Conservation (phyloP, 1,284 basidiomycete species). For the Veloboletus limbatus region DNA sequence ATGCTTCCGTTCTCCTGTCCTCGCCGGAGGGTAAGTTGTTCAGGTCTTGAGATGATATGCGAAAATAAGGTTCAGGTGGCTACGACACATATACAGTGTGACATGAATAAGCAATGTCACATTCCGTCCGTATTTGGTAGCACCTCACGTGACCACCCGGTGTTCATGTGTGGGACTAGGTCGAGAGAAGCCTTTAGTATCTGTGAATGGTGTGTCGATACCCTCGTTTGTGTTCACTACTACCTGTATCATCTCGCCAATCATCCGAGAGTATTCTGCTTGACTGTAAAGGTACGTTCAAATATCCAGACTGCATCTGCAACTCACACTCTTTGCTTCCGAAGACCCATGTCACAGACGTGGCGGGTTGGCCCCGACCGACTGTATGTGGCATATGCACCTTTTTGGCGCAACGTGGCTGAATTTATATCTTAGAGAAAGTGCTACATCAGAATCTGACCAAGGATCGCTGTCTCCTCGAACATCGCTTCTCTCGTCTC, state of each 20-base stretch:
- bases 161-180: conserved; percentile 16
- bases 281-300: conserved; percentile 9
- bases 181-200: conserved; percentile 8
- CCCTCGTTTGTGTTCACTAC: conserved; percentile 1
- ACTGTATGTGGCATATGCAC: conserved; percentile 18
- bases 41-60: conserved; percentile 21
- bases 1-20: conserved; percentile 29
- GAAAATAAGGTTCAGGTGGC: conserved; percentile 36
- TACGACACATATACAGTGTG: conserved; percentile 34
- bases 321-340: conserved; percentile 8
- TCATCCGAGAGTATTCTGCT: background rate
- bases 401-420: background rate
- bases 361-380: conserved; percentile 17
- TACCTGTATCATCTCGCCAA: background rate
- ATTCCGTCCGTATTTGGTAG: too few species aligned
- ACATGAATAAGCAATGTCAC: conserved; percentile 29
- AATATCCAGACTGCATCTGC: background rate
- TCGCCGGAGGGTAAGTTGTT: too few species aligned
- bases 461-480: conserved; percentile 29
- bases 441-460: conserved; percentile 30
- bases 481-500: conserved; percentile 26
- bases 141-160: conserved; percentile 16
- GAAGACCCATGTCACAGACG: conserved; percentile 26
- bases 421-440: conserved; percentile 5
- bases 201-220: conserved; percentile 17